Conservation (phyloP, 2,329 filamentous ascomycete genomes). For the Fusarium armeniacum region DNA sequence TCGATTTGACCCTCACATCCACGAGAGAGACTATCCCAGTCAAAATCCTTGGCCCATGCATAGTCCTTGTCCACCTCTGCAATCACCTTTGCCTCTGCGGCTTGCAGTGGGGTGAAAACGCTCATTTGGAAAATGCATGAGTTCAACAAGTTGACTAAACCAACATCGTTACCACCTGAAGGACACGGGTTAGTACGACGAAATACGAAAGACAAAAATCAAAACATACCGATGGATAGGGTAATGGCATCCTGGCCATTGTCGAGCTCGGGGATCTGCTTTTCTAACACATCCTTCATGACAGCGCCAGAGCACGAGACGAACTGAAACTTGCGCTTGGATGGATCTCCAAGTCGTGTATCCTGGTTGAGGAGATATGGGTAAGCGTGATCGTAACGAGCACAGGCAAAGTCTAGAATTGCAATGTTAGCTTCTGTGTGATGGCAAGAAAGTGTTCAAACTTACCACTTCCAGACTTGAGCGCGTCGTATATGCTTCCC, state of each 20-base stretch:
- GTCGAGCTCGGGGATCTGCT: constrained; percentile 13
- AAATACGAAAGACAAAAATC: too few species aligned
- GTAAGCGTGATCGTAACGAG: constrained; percentile 22
- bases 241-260: constrained; percentile 10
- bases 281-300: constrained; percentile 9
- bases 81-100: not conserved
- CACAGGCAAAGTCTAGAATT: not conserved
- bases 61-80: constrained; percentile 5
- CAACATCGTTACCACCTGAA: constrained; percentile 13
- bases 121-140: constrained; percentile 13
- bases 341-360: constrained; percentile 2
- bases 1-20: constrained; percentile 1
- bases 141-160: not conserved
- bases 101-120: not conserved
- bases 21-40: constrained; percentile 9
- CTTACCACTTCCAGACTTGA: constrained; percentile 1
- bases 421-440: not conserved
- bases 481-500: not conserved
- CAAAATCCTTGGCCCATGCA: not conserved
- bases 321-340: constrained; percentile 13
- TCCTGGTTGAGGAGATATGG: constrained; percentile 16
- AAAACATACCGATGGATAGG: constrained; percentile 10
- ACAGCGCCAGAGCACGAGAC: constrained; percentile 18
- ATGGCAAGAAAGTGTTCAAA: not conserved
- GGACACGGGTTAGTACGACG: too few species aligned